phyloP scores from a whole-genome alignment of 345 rosid species.

The Erysimum cheiranthoides region DNA sequence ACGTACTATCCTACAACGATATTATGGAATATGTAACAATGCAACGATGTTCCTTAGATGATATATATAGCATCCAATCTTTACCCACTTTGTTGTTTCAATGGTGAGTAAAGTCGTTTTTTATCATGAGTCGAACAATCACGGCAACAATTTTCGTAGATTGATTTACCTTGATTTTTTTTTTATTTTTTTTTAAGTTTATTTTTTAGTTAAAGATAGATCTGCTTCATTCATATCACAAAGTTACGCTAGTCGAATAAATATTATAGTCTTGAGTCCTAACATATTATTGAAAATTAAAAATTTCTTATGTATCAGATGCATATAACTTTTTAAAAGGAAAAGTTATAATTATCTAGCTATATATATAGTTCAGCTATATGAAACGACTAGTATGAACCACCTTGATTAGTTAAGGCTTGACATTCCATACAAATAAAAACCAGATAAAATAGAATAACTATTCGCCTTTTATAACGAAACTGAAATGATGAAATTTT shows the following conservation, averaged over 20 bases:
- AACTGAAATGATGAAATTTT: neutral
- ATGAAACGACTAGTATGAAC: neutral
- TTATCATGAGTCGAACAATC: neutral
- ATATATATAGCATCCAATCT: conserved; percentile 36
- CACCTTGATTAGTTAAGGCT: neutral
- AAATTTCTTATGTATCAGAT: neutral
- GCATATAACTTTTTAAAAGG: too few species aligned
- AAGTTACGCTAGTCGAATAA: too few species aligned
- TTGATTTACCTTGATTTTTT: too few species aligned
- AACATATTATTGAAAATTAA: neutral
- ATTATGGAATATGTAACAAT: conserved; percentile 33
- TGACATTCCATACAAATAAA: neutral
- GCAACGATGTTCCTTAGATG: conserved; percentile 5
- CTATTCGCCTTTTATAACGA: neutral
- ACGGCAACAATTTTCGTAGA: conserved; percentile 1
- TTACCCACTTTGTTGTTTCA: conserved; percentile 17
- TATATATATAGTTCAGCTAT: neutral
- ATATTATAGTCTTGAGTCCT: too few species aligned
- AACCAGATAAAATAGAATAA: neutral
- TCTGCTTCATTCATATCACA: neutral
- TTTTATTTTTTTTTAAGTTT: too few species aligned
- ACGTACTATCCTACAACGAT: conserved; percentile 41
- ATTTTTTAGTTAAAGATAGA: neutral
- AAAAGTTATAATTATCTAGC: too few species aligned
- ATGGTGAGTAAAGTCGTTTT: neutral